These are phyloP conservation scores for Syncephalis plumigaleata DNA, from an alignment of 371 early-diverging fungal species.

Conservation along the genomic window DNA sequence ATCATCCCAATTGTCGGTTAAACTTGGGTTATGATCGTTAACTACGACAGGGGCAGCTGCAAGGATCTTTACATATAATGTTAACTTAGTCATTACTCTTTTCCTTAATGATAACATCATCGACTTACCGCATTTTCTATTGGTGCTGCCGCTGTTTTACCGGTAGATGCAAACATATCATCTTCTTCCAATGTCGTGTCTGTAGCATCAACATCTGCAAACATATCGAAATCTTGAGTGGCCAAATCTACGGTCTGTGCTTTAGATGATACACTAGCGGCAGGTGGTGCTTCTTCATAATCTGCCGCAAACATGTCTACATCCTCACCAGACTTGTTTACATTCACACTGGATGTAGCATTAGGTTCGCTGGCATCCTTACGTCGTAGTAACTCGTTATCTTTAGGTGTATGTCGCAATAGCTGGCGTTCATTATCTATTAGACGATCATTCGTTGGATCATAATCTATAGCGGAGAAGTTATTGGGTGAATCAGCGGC, in stretches of 20 bases:
- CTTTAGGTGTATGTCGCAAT: constrained; percentile 14
- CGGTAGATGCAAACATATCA: constrained; percentile 17
- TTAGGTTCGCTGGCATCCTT: constrained; percentile 26
- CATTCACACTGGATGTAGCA: constrained; percentile 11
- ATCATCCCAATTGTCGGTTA: constrained; percentile 88
- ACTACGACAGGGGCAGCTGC: constrained; percentile 10
- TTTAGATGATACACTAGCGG: constrained; percentile 6
- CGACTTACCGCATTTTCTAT: constrained; percentile 1
- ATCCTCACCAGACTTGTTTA: constrained; percentile 17
- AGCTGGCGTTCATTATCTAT: constrained; percentile 17
- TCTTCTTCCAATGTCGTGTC: constrained; percentile 8
- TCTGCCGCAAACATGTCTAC: constrained; percentile 43
- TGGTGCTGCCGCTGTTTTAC: constrained; percentile 5
- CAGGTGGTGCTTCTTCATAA: constrained; percentile 22
- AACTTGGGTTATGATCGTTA: constrained; percentile 25
- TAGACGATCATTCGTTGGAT: constrained; percentile 33
- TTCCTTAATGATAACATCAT: background rate
- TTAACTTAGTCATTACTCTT: constrained; percentile 12
- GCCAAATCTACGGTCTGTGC: constrained; percentile 7
- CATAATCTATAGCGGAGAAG: constrained; percentile 57
- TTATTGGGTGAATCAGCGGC: constrained; percentile 11
- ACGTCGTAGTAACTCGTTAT: constrained; percentile 27
- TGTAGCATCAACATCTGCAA: constrained; percentile 31
- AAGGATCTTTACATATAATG: constrained; percentile 20
- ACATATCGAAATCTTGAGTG: constrained; percentile 50